A percentile compares a stretch with the other conserved stretches of the same genome.
Evolutionary conservation across 176 grass and related monocot genomes (phyloP).

Genomic region (Triticum timopheevii): DNA sequence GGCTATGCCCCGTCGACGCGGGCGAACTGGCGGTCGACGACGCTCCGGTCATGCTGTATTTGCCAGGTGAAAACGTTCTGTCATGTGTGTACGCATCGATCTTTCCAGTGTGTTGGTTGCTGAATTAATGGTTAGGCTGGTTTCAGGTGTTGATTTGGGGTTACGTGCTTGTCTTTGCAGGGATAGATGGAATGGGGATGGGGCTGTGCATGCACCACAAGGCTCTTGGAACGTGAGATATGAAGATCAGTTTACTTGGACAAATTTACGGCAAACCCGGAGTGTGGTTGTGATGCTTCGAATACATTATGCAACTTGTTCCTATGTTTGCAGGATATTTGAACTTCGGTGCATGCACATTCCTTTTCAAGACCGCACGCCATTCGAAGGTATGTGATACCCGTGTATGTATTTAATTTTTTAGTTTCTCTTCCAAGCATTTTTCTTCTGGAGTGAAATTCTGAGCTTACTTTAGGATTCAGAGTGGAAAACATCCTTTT

Average conservation of each 20-base stretch:
- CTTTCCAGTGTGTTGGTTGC: neutral
- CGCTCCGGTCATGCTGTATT: conserved; percentile 60
- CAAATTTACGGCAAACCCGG: neutral
- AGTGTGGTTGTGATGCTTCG: neutral
- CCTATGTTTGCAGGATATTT: conserved; percentile 50
- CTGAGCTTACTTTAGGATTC: neutral
- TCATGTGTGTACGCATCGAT: neutral
- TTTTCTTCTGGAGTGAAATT: neutral
- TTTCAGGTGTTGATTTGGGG: neutral
- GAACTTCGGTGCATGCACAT: conserved; percentile 70
- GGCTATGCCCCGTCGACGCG: conserved; percentile 48
- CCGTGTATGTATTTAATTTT: neutral
- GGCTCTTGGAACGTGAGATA: conserved; percentile 60
- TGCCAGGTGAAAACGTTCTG: conserved; percentile 40
- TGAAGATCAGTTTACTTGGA: neutral
- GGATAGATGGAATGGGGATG: conserved; percentile 56
- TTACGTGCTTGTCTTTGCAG: neutral
- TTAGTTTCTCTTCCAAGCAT: neutral
- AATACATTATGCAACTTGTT: neutral
- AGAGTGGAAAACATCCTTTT: neutral
- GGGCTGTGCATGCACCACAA: conserved; percentile 82
- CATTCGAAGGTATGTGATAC: conserved; percentile 56
- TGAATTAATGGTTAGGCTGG: no score
- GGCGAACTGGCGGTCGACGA: conserved; percentile 15
- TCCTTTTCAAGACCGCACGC: conserved; percentile 52